These are phyloP conservation scores for Debaryomyces psychrophilus DNA, from an alignment of 1,139 yeast genomes.

Conservation along the genomic window DNA sequence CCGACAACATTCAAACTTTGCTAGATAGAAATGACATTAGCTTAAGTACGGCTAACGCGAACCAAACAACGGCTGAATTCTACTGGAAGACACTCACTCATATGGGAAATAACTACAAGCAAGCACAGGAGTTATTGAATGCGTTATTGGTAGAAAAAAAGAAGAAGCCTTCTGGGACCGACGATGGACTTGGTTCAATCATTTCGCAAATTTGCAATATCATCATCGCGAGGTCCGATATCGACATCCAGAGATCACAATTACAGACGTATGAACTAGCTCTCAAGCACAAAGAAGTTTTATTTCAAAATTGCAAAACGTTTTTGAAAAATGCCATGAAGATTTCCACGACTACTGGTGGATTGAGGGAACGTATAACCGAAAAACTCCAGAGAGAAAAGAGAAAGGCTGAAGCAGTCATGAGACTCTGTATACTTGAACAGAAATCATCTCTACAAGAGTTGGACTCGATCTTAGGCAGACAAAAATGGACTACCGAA, in stretches of 20 bases:
- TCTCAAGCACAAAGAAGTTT: constrained; percentile 27
- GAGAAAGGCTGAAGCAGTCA: constrained; percentile 47
- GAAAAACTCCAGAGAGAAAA: constrained; percentile 49
- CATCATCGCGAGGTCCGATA: constrained; percentile 53
- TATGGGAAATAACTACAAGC: constrained; percentile 42
- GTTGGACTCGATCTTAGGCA: constrained; percentile 41
- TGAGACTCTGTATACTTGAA: constrained; percentile 50
- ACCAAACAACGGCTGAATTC: constrained; percentile 16
- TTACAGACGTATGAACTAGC: constrained; percentile 34
- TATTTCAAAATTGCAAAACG: constrained; percentile 43
- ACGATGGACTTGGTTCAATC: constrained; percentile 36
- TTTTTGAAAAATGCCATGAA: constrained; percentile 51
- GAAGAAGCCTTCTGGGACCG: constrained; percentile 22
- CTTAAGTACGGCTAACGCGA: constrained; percentile 17
- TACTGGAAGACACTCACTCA: constrained; percentile 46
- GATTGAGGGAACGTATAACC: constrained; percentile 49
- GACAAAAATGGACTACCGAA: constrained; percentile 36
- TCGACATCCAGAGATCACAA: constrained; percentile 53
- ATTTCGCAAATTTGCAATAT: constrained; percentile 47
- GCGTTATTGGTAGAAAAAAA: constrained; percentile 20
- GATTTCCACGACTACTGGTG: constrained; percentile 51
- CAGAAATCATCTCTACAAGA: constrained; percentile 37
- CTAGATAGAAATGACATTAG: constrained; percentile 41
- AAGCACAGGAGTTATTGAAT: constrained; percentile 40
- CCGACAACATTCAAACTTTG: constrained; percentile 47